Evolutionary conservation across 148 eudicot genomes (phyloP).

Genomic region (Arbutus unedo): DNA sequence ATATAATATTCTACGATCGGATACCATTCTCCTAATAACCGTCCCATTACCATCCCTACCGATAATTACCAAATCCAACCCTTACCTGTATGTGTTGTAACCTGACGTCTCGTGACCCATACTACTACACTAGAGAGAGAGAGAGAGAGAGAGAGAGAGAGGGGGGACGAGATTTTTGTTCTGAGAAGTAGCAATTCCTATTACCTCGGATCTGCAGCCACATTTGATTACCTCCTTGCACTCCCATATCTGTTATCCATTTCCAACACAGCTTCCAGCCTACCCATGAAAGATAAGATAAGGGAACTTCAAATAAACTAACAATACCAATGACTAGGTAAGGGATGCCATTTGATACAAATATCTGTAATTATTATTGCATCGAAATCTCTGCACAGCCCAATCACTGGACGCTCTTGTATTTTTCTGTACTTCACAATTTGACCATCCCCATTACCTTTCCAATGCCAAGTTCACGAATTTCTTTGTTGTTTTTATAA

Average conservation of each 20-base stretch:
- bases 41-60: no score
- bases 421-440: constrained; percentile 8
- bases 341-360: neutral
- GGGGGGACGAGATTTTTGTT: no score
- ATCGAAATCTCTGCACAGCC: constrained; percentile 16
- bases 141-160: no score
- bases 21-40: no score
- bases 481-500: neutral
- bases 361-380: neutral
- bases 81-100: no score
- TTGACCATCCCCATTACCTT: neutral
- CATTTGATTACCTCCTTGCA: constrained; percentile 14
- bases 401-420: constrained; percentile 16
- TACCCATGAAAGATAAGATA: constrained; percentile 23
- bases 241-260: constrained; percentile 11
- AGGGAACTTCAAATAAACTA: constrained; percentile 17
- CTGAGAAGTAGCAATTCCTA: neutral
- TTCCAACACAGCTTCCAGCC: constrained; percentile 16
- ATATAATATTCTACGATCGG: no score
- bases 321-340: constrained; percentile 10
- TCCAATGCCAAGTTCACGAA: neutral
- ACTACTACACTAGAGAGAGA: no score
- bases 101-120: no score
- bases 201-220: constrained; percentile 22
- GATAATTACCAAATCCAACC: no score